phyloP scores from a whole-genome alignment of 768 basidiomycete genomes.

The Mycena rebaudengoi region DNA sequence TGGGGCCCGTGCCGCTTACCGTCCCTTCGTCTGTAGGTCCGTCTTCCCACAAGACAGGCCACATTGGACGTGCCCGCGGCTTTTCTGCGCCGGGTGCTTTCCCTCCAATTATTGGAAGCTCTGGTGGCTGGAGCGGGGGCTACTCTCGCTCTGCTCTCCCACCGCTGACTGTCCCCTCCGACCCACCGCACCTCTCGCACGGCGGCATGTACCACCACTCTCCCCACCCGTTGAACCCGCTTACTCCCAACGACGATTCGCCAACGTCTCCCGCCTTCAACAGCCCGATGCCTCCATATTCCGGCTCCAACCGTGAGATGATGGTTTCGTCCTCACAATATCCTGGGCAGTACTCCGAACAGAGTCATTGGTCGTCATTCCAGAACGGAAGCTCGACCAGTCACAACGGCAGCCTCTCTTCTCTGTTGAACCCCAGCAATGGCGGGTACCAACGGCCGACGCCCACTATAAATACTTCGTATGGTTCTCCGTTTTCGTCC shows the following conservation, averaged over 20 bases:
- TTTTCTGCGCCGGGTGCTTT: conserved; percentile 88
- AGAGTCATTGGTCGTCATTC: conserved; percentile 61
- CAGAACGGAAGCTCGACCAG: conserved; percentile 62
- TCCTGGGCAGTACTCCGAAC: conserved; percentile 64
- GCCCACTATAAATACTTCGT: conserved; percentile 78
- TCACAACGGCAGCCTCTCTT: conserved; percentile 80
- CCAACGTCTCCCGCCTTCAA: conserved; percentile 57
- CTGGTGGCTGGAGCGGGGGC: conserved; percentile 62
- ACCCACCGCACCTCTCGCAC: conserved; percentile 69
- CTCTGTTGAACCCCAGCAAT: conserved; percentile 77
- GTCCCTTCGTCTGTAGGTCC: conserved; percentile 60
- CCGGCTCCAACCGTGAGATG: too few relatives aligned
- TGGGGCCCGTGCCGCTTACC: conserved; percentile 73
- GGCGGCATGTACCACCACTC: conserved; percentile 68
- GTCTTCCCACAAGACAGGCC: conserved; percentile 50
- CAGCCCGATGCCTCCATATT: conserved; percentile 54
- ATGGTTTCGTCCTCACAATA: conserved; percentile 75
- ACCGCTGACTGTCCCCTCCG: conserved; percentile 84
- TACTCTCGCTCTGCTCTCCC: conserved; percentile 75
- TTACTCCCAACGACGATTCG: conserved; percentile 76
- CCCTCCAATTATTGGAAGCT: conserved; percentile 70
- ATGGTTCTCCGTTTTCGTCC: conserved; percentile 73
- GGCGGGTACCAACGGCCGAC: conserved; percentile 65
- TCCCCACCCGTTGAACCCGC: conserved; percentile 69
- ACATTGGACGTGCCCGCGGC: conserved; percentile 72